Percentiles rank a stretch among this genome's conserved stretches.
phyloP scores from a whole-genome alignment of 768 basidiomycete species.

The Infundibulicybe gibba region DNA sequence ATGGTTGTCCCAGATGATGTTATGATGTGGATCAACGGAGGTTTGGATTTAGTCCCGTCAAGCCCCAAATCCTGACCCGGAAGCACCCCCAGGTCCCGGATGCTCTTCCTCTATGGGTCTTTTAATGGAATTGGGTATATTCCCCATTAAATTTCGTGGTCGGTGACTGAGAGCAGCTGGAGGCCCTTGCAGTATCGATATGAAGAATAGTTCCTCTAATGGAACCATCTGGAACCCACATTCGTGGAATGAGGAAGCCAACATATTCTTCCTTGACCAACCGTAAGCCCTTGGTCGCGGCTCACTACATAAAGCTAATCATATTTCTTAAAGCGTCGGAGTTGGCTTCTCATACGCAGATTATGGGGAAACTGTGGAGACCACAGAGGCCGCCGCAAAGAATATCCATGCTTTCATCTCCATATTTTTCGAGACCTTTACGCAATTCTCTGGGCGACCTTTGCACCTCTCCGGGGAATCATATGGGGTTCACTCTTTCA shows the following conservation, averaged over 20 bases:
- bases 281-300: conserved; percentile 27
- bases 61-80: background rate
- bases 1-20: conserved; percentile 43
- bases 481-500: conserved; percentile 51
- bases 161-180: background rate
- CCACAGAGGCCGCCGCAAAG: conserved; percentile 77
- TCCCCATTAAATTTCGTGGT: conserved; percentile 9
- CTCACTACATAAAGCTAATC: background rate
- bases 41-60: conserved; percentile 11
- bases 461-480: conserved; percentile 80
- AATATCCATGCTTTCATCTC: conserved; percentile 73
- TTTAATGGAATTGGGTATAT: conserved; percentile 69
- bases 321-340: conserved; percentile 41
- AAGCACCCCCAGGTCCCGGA: conserved; percentile 43
- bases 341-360: conserved; percentile 75
- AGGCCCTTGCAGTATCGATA: conserved; percentile 51
- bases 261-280: conserved; percentile 73
- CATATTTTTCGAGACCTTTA: conserved; percentile 80
- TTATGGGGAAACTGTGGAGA: conserved; percentile 63
- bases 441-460: conserved; percentile 61
- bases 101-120: conserved; percentile 55
- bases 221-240: conserved; percentile 63
- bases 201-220: conserved; percentile 48
- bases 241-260: conserved; percentile 63
- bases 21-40: conserved; percentile 73